phyloP scores from a whole-genome alignment of 306 rosid species.

The Dryas drummondii region DNA sequence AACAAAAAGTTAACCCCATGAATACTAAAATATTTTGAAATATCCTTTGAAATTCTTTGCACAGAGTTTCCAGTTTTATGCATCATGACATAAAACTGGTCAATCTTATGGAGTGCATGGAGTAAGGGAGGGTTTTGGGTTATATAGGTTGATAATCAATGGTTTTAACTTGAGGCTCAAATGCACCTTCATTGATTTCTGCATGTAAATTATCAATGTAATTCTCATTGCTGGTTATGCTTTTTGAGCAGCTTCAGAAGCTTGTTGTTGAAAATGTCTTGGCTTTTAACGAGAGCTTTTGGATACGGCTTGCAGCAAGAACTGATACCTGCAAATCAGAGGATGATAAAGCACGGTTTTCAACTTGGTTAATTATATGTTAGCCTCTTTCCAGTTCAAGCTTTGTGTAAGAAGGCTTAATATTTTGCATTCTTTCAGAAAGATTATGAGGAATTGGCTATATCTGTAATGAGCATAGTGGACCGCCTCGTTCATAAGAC shows the following conservation, averaged over 20 bases:
- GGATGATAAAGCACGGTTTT: conserved; percentile 81
- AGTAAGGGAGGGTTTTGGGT: background rate
- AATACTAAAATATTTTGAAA: background rate
- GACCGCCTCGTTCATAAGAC: conserved; percentile 79
- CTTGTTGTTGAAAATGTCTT: conserved; percentile 81
- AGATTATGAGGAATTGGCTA: conserved; percentile 91
- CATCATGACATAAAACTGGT: background rate
- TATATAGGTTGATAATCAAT: background rate
- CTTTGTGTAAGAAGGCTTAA: conserved; percentile 12
- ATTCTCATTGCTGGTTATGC: conserved; percentile 25
- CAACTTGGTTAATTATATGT: conserved; percentile 24
- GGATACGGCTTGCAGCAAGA: conserved; percentile 92
- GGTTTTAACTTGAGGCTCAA: background rate
- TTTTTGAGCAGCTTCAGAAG: conserved; percentile 70
- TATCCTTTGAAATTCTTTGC: background rate
- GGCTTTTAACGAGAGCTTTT: conserved; percentile 76
- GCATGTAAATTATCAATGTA: background rate
- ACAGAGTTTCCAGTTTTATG: background rate
- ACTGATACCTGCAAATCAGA: conserved; percentile 85
- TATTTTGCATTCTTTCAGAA: conserved; percentile 51
- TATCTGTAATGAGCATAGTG: conserved; percentile 68
- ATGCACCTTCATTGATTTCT: background rate
- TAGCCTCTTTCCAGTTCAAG: conserved; percentile 19
- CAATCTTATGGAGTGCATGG: background rate
- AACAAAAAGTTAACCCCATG: background rate